Evolutionary conservation across 2,329 filamentous ascomycete species (phyloP).

Genomic region (Pseudogymnoascus sp.): DNA sequence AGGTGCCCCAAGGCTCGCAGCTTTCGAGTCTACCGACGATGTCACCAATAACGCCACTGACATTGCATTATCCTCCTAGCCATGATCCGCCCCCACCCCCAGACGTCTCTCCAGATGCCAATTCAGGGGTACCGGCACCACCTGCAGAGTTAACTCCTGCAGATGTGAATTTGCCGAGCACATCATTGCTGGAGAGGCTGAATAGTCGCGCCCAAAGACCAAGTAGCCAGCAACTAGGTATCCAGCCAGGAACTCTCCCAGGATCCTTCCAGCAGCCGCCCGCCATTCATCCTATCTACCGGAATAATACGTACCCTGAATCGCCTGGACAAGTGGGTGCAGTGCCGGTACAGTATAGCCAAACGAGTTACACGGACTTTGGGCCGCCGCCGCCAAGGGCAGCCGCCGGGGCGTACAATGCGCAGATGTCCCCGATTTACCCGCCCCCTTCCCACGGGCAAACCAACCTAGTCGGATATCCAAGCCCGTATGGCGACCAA

Average conservation of each 20-base stretch:
- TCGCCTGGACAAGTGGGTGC: not conserved
- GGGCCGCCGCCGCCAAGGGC: not conserved
- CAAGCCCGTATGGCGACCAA: conserved; percentile 27
- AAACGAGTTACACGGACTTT: not conserved
- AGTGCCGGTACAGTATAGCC: not conserved
- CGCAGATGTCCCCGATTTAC: conserved; percentile 16
- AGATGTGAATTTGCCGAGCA: not conserved
- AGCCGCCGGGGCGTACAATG: not conserved
- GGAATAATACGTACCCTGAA: not conserved
- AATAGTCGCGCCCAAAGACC: not conserved
- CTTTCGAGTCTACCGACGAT: not conserved
- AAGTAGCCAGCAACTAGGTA: not conserved
- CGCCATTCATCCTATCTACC: not conserved
- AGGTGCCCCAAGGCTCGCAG: not conserved
- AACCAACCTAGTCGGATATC: not conserved
- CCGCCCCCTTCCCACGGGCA: conserved; percentile 14
- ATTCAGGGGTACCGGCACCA: conserved; percentile 10
- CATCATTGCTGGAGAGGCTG: conserved; percentile 3
- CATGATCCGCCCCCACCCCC: not conserved
- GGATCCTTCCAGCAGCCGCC: not conserved
- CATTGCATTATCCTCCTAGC: conserved; percentile 11
- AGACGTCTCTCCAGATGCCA: conserved; percentile 11
- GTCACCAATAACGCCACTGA: not conserved
- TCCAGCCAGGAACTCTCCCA: not conserved
- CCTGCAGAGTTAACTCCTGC: conserved; percentile 10